Base-by-base conservation (phyloP, 140 eudicot species). In the Anethum foeniculum region DNA sequence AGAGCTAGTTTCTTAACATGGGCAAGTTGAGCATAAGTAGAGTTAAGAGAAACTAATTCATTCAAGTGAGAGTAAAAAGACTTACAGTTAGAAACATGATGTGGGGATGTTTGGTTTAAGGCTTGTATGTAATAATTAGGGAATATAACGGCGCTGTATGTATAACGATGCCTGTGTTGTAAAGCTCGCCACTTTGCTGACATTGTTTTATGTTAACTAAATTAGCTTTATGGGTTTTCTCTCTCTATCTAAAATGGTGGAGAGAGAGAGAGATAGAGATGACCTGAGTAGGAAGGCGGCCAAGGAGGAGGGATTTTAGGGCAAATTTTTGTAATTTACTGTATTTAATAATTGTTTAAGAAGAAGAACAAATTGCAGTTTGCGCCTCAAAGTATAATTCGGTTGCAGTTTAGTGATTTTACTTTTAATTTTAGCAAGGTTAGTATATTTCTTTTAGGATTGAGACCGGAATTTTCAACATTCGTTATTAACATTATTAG, bases 91-190 rank as follows among this genome's bases (percentile, higher is more conserved):
- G 86, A 67, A 6, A 84, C 23, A 27, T 72, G 49, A 36, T 65
- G 62, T 2, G 74, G 1, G 8, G 90, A 89, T 38, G 85, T 73
- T 71, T 88, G 87, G 19, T 78, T 38, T 30, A 92, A 79, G 77
- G 87, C 78, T 83, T 88, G 85, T 79, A 76, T 75, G 96, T 85
- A 96, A 84, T 84, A 80, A 3, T 84, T 88, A 15, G 99, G 99
- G 81, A 96, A 93, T 44, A 87, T 54, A 65, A 96, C 92, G 21
- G 99, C 97, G 84, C 85, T 89, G 90, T 96, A 96, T 13, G 98
- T 92, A 85, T 95, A 95, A 13, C 96, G 95, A 81, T 95, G 99
- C 84, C 99, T 97, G 72, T 92, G 99, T 83, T 95, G 99, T 62
- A 95, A 51, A 11, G 99, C 97, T 79, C 99, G 86, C 98, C 99